Base-by-base conservation (phyloP, 1,139 yeast species). In the Fermentozyma sake region DNA sequence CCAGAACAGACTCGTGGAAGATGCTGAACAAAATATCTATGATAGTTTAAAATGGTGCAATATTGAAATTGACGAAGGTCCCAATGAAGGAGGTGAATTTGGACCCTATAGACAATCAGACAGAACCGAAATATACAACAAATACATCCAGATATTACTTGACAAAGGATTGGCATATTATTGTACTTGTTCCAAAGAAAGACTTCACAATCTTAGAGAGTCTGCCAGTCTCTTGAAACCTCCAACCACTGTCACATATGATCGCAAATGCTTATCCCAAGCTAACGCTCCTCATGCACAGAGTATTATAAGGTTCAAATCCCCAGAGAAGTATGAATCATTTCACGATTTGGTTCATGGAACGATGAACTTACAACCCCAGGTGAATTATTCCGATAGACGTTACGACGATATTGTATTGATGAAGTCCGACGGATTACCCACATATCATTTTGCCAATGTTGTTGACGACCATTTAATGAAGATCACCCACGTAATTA, bases 371-470 rank as follows among this genome's bases (percentile, higher is more conserved):
- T 60, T 84, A 22, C 96, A 86, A 51, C 87, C 94, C 1, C 96
- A 86, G 50, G 61, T 73, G 24, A 86, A 89, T 48, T 51, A 57
- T 13, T 55, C 53, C 15, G 96, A 87, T 53, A 61, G 78, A 23
- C 65, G 97, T 26, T 87, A 69, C 50, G 98, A 91, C 48, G 98
- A 93, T 52, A 87, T 89, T 16, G 84, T 91, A 6, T 63, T 91
- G 20, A 58, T 91, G 51, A 91, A 93, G 51, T 82, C 95, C 6
- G 97, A 91, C 50, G 91, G 93, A 0, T 61, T 85, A 37, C 99
- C 99, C 11, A 91, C 99, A 0, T 91, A 91, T 46, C 99, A 91
- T 56, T 80, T 91, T 48, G 98, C 98, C 12, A 89, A 86, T 46
- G 96, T 91, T 2, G 76, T 91, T 2, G 99, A 91, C 48, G 99